Base-by-base conservation (phyloP, 768 basidiomycete species). In the Boletus patriciae region DNA sequence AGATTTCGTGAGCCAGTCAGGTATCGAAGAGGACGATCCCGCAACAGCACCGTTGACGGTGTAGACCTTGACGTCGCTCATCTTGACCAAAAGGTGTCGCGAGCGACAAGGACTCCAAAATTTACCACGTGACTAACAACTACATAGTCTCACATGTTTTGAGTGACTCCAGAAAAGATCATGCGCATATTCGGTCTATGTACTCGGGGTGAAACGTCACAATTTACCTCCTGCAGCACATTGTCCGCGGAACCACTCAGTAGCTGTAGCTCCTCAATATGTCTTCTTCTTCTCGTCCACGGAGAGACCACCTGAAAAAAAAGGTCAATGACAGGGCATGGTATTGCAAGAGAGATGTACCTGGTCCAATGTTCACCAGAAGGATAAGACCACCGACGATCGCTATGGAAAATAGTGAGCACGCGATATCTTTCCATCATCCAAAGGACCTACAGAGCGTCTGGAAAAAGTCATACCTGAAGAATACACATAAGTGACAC, bases 241-340 rank as follows among this genome's bases (percentile, higher is more conserved):
- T 9, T 16, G 46, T 52, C 53, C 50, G 27, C 25, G 34, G 23
- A 43, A 38, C 40, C 16, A 47, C 41, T 18, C 33, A 27, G 5
- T 12, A 36, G 10, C 6, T 38, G 31, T 19, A 31, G 11, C n/a
- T 40, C 46, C 37, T 70, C 64, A 93, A 65, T 83, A 94, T 21
- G 87, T 93, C 83, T 98, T 98, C 82, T 99, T 99, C 83, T 98
- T 98, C 81, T 98, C 95, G 75, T 98, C 97, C 59, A 98, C 92
- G 4, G 95, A 98, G 59, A 98, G 81, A 61, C 95, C 96, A 58
- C 97, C 89, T 89, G n/a, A n/a, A n/a, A 49, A 23, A 38, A 34
- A 57, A n/a, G 6, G 55, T 54, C 19, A 61, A 18, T 54, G 7
- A 12, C 10, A 0, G 11, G 18, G 11, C 19, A 42, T 19, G 23